phyloP scores from a whole-genome alignment of 177 flowering plant genomes.

The Vitis hybrid region DNA sequence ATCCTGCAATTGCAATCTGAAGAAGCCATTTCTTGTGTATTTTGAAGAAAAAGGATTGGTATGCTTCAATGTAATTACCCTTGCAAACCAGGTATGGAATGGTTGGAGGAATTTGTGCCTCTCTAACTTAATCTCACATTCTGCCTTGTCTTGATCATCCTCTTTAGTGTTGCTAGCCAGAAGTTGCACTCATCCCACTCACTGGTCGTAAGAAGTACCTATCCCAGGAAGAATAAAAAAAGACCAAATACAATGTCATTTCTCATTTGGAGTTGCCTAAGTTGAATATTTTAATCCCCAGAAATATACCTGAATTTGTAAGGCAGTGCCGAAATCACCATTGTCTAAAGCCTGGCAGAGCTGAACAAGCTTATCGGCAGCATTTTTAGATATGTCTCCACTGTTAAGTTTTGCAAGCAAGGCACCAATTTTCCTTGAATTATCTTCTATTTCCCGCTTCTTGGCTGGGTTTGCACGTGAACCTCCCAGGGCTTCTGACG shows the following conservation, averaged over 20 bases:
- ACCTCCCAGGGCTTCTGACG: conserved; percentile 89
- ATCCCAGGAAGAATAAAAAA: conserved; percentile 12
- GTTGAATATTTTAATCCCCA: not conserved
- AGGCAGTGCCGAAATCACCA: conserved; percentile 73
- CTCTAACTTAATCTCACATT: conserved; percentile 48
- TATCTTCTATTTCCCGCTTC: conserved; percentile 95
- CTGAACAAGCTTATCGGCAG: conserved; percentile 80
- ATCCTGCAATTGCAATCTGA: conserved; percentile 22
- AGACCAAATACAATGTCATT: not conserved
- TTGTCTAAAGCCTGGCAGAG: conserved; percentile 89
- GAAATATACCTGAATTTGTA: conserved; percentile 74
- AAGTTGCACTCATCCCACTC: conserved; percentile 99
- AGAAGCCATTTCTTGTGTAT: conserved; percentile 26
- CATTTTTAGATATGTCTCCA: conserved; percentile 88
- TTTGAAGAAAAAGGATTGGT: not conserved
- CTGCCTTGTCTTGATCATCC: conserved; percentile 95
- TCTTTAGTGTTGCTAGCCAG: conserved; percentile 96
- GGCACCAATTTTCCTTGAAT: conserved; percentile 89
- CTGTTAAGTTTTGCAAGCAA: conserved; percentile 88
- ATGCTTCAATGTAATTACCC: not conserved
- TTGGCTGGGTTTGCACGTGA: conserved; percentile 77
- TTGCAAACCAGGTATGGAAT: not conserved
- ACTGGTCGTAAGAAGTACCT: conserved; percentile 90
- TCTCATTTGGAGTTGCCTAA: too few relatives aligned
- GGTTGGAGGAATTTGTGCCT: not conserved